phyloP scores from a whole-genome alignment of 2,329 filamentous ascomycete genomes.

The Didymella lethalis region DNA sequence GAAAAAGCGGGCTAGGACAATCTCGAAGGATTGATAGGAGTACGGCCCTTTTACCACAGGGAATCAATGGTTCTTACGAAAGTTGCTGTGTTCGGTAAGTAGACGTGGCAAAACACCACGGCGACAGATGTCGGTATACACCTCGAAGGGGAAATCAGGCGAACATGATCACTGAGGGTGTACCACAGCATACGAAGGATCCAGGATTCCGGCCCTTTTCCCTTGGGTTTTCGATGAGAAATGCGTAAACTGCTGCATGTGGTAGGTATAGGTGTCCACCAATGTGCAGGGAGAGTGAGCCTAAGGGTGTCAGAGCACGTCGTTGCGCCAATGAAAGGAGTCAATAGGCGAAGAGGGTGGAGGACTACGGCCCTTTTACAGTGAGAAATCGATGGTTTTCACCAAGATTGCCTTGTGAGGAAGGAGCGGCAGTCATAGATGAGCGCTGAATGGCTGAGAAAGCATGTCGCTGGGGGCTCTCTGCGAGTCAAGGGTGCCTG shows the following conservation, averaged over 20 bases:
- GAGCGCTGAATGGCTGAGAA: neutral
- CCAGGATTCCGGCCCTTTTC: conserved; percentile 11
- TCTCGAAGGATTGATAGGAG: neutral
- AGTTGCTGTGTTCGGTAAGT: neutral
- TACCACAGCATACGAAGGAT: neutral
- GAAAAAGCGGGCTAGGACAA: neutral
- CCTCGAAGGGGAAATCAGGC: neutral
- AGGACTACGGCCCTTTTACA: neutral
- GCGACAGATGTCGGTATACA: neutral
- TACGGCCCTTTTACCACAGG: neutral
- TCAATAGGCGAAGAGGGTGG: neutral
- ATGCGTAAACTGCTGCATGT: neutral
- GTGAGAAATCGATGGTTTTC: neutral
- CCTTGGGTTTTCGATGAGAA: neutral
- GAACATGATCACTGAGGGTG: neutral
- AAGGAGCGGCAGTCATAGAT: neutral
- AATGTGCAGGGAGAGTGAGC: neutral
- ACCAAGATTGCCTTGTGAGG: neutral
- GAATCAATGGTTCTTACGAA: neutral
- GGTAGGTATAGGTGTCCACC: neutral
- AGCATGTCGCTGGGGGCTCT: neutral
- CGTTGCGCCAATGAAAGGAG: neutral
- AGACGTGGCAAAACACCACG: neutral
- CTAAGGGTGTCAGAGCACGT: no score
- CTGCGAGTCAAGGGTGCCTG: neutral